Evolutionary conservation across 805 yeast species (phyloP).

Genomic region (Hermanozyma aechmeae): DNA sequence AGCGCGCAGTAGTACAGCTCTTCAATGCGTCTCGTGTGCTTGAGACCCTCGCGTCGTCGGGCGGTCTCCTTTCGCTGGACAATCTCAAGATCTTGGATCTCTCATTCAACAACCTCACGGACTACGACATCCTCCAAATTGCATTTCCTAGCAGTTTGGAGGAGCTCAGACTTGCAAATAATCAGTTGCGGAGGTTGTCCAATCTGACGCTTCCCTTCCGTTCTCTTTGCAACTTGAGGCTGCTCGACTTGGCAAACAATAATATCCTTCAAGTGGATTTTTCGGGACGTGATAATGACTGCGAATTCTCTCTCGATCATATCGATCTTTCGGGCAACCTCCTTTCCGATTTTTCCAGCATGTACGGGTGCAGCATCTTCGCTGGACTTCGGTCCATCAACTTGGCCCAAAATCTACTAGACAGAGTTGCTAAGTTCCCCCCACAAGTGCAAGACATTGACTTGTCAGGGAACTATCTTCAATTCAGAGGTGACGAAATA

Average conservation of each 20-base stretch:
- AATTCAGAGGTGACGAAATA: too few species aligned
- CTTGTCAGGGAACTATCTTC: constrained; percentile 18
- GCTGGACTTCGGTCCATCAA: constrained; percentile 10
- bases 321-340: constrained; percentile 19
- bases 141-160: constrained; percentile 12
- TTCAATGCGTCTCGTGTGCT: constrained; percentile 8
- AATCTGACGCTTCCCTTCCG: constrained; percentile 8
- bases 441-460: constrained; percentile 6
- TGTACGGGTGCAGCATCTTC: constrained; percentile 6
- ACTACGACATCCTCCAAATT: constrained; percentile 8
- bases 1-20: constrained; percentile 12
- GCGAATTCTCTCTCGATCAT: constrained; percentile 2
- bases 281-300: constrained; percentile 15
- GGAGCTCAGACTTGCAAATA: constrained; percentile 19
- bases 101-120: constrained; percentile 18
- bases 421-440: constrained; percentile 9
- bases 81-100: constrained; percentile 14
- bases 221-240: constrained; percentile 6
- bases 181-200: constrained; percentile 11
- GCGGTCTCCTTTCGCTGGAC: constrained; percentile 4
- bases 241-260: constrained; percentile 16
- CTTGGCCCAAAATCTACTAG: constrained; percentile 16
- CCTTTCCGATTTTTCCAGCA: constrained; percentile 5
- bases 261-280: constrained; percentile 8
- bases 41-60: constrained; percentile 4